These are phyloP conservation scores for Aspergillus puulaauensis DNA, from an alignment of 2,329 filamentous ascomycete genomes.

Conservation along the genomic window DNA sequence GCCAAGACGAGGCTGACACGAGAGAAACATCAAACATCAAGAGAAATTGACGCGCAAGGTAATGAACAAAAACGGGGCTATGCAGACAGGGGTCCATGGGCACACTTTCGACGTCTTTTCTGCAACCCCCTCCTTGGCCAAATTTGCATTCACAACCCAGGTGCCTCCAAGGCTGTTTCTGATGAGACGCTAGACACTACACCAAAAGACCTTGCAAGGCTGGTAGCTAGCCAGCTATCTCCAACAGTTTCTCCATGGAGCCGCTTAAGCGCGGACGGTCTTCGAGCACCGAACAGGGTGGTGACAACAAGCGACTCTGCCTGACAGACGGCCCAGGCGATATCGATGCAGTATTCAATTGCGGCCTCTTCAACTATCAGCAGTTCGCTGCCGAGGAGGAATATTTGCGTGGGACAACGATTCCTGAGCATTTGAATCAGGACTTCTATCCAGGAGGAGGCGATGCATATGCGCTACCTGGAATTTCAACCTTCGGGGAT, in stretches of 20 bases:
- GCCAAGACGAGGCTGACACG: neutral
- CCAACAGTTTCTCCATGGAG: neutral
- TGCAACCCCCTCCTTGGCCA: neutral
- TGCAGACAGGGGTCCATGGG: neutral
- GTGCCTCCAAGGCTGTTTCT: neutral
- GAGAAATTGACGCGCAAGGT: neutral
- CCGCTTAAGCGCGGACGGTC: neutral
- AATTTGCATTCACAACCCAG: neutral
- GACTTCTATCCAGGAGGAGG: neutral
- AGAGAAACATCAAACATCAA: neutral
- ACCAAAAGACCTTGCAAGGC: too few relatives aligned
- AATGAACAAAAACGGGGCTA: neutral
- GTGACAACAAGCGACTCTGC: neutral
- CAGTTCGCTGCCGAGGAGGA: neutral
- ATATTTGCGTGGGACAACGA: neutral
- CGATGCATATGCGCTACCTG: neutral
- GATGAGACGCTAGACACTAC: too few relatives aligned
- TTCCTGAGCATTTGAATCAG: neutral
- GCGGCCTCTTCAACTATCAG: neutral
- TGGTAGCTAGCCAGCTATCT: too few relatives aligned
- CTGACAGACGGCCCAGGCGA: neutral
- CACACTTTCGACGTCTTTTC: neutral
- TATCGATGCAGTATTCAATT: neutral
- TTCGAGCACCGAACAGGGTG: neutral
- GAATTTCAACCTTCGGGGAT: neutral